A percentile compares a stretch with the other conserved stretches of the same genome.
Conservation (phyloP, 768 basidiomycete species). For the Pleurotus salmoneostramineus region DNA sequence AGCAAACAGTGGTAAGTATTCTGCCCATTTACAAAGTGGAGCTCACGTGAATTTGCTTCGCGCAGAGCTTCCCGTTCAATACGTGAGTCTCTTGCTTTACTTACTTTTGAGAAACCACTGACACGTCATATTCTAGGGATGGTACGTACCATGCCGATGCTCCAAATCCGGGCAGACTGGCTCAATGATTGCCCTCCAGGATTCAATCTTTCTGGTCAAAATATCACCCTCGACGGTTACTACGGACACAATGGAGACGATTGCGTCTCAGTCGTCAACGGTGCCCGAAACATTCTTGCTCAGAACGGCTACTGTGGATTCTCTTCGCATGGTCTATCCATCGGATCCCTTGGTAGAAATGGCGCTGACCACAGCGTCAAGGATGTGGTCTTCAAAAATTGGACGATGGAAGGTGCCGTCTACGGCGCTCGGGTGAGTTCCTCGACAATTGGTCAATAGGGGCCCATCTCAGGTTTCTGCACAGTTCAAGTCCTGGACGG, state of each 20-base stretch:
- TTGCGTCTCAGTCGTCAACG: constrained; percentile 43
- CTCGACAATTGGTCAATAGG: background rate
- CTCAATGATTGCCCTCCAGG: constrained; percentile 12
- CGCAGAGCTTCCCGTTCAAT: constrained; percentile 38
- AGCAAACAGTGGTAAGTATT: constrained; percentile 26
- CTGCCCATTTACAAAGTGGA: background rate
- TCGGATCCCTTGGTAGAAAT: constrained; percentile 40
- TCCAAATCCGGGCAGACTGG: background rate
- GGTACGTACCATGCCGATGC: constrained; percentile 11
- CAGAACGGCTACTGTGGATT: constrained; percentile 42
- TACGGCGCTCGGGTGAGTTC: constrained; percentile 36
- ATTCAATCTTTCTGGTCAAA: constrained; percentile 33
- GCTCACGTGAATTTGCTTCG: background rate
- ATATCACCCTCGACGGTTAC: constrained; percentile 37
- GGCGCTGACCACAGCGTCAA: constrained; percentile 36
- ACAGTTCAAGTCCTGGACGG: constrained; percentile 46
- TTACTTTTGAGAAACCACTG: background rate
- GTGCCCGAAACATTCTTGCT: constrained; percentile 39
- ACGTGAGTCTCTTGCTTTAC: constrained; percentile 24
- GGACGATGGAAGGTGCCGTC: constrained; percentile 45
- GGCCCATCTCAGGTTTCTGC: constrained; percentile 12
- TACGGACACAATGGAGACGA: constrained; percentile 46
- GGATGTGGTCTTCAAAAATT: constrained; percentile 43
- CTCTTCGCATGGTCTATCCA: constrained; percentile 43
- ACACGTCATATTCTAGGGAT: constrained; percentile 15